These are phyloP conservation scores for Rhypophila decipiens DNA, from an alignment of 495 filamentous ascomycete species.

Conservation along the genomic window DNA sequence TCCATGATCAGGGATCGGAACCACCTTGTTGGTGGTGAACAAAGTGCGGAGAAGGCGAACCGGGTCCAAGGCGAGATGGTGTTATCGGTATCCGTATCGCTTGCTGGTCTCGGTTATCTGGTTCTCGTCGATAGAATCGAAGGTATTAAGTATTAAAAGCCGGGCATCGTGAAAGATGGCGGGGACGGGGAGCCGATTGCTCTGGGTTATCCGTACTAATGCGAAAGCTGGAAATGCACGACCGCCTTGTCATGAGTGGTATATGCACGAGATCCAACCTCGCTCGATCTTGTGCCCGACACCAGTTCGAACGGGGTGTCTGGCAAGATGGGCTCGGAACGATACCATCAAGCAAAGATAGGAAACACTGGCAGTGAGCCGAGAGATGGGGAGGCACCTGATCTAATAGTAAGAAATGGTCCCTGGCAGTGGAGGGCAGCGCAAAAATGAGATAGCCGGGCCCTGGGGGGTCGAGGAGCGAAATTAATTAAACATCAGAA, in stretches of 20 bases:
- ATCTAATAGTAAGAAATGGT: slow-evolving; percentile 7
- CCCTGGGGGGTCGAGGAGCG: slow-evolving; percentile 18
- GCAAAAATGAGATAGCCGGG: slow-evolving; percentile 11
- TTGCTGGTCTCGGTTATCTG: background rate
- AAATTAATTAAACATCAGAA: slow-evolving; percentile 27
- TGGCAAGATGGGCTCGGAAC: background rate
- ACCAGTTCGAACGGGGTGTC: background rate
- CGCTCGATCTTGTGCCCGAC: slow-evolving; percentile 5
- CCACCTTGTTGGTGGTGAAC: background rate
- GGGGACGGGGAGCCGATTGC: slow-evolving; percentile 3
- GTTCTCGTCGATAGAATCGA: slow-evolving; percentile 5
- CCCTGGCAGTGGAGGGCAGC: background rate
- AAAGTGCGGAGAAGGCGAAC: background rate
- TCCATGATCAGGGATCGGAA: slow-evolving; percentile 39
- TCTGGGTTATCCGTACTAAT: background rate
- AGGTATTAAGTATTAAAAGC: slow-evolving; percentile 16
- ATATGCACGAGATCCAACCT: background rate
- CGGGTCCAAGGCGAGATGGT: background rate
- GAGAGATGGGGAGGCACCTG: slow-evolving; percentile 1
- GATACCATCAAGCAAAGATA: background rate
- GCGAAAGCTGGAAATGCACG: background rate
- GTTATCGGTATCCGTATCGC: background rate
- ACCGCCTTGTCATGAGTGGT: background rate
- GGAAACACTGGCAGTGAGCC: no score
- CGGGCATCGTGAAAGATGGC: slow-evolving; percentile 12